Evolutionary conservation across 2,329 filamentous ascomycete species (phyloP), one percentile per base, ranked within the genome.

Genomic region (Hymenoscyphus repandus): DNA sequence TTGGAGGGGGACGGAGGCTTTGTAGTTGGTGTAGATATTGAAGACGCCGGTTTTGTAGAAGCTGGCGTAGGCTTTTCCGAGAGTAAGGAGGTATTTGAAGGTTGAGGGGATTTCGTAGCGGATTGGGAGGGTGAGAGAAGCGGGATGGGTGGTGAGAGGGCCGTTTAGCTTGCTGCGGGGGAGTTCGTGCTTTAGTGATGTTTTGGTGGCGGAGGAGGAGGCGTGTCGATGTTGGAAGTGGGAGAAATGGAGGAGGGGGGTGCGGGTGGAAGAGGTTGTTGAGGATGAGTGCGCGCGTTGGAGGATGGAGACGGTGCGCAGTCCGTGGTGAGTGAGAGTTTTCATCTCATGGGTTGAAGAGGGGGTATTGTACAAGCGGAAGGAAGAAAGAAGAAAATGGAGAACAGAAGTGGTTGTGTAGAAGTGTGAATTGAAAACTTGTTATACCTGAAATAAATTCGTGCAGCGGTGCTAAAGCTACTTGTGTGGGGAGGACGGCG

Each of bases 31-130:
- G 66, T 82, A 83, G 46, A 95, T 83, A 61, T 86, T 82, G 64
- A 83, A 83, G 31, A 96, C 70, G 15, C 91, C 92, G 1, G 81
- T 77, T 70, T 93, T 95, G 81, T 96, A 97, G 78, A 97, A 97
- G 33, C 70, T 69, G 9, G 86, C 68, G 69, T 95, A 96, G 46
- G 86, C 82, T 66, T 86, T 86, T 55, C 89, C 92, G 7, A 64
- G 54, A 2, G 50, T 22, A 43, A 66, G 45, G 48, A 54, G 50
- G 52, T 66, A 60, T 17, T 48, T 51, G 47, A 52, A 40, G 49
- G 79, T 65, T 17, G 71, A 64, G 27, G 71, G 70, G 30, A 77
- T 66, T 6, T 69, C 62, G 17, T 74, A 64, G 47, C 80, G 76
- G 5, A 68, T 65, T 6, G 88, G 88, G 2, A 88, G 72, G 39